Evolutionary conservation across 1,284 basidiomycete species (phyloP).

Genomic region (Sporisorium scitamineum): DNA sequence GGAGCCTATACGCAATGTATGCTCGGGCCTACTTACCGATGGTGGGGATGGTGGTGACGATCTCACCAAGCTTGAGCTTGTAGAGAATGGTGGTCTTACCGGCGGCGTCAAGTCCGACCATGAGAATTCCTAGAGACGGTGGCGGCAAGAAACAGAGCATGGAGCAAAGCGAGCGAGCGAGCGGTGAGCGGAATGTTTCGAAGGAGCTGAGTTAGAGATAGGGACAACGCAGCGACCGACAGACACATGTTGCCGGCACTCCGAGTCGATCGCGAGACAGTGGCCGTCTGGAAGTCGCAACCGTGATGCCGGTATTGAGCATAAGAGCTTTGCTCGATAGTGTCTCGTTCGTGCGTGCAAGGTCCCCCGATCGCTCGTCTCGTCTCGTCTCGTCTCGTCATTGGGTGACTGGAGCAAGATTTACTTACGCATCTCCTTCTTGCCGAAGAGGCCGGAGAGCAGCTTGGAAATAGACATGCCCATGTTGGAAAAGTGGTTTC

Average conservation of each 20-base stretch:
- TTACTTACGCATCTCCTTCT: constrained; percentile 69
- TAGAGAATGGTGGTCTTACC: constrained; percentile 87
- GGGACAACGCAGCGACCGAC: constrained; percentile 9
- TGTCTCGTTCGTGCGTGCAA: not conserved
- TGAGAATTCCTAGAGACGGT: constrained; percentile 70
- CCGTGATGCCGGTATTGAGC: not conserved
- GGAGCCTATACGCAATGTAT: not conserved
- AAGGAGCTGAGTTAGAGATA: not conserved
- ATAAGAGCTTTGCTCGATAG: not conserved
- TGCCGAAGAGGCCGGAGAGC: constrained; percentile 69
- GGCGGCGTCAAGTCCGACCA: constrained; percentile 95
- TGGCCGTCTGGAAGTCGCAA: not conserved
- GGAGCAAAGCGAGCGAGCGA: not conserved
- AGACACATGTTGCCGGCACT: not conserved
- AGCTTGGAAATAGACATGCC: constrained; percentile 68
- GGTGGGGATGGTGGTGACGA: constrained; percentile 99
- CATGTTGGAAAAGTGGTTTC: constrained; percentile 52
- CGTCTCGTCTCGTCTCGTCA: too few relatives aligned
- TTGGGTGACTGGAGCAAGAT: not conserved
- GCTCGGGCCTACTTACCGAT: constrained; percentile 72
- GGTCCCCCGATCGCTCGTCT: constrained; percentile 7
- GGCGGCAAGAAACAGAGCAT: not conserved
- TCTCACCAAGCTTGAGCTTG: constrained; percentile 99
- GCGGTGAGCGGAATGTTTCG: constrained; percentile 2
- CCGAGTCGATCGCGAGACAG: too few relatives aligned